A percentile compares a stretch with the other conserved stretches of the same genome.
phyloP scores from a whole-genome alignment of 306 rosid species.

The Astragalus glycyphyllos region DNA sequence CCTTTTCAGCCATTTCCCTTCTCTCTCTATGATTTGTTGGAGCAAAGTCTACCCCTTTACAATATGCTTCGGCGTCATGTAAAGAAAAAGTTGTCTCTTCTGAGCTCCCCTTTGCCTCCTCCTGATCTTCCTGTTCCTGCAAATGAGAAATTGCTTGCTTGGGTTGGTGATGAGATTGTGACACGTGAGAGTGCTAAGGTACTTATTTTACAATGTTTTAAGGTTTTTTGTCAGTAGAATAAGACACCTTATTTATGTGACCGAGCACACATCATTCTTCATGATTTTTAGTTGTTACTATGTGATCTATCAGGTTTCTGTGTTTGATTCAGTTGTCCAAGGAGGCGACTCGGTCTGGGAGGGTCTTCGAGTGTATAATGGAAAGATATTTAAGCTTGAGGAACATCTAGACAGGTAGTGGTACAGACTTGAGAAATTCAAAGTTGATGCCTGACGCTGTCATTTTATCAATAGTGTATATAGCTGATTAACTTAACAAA shows the following conservation, averaged over 20 bases:
- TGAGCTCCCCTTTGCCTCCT: slow-evolving; percentile 64
- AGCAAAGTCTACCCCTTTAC: slow-evolving; percentile 82
- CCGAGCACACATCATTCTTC: slow-evolving; percentile 23
- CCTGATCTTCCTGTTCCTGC: slow-evolving; percentile 85
- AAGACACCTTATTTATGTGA: slow-evolving; percentile 28
- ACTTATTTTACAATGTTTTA: slow-evolving; percentile 24
- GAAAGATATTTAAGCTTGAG: slow-evolving; percentile 83
- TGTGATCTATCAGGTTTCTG: slow-evolving; percentile 67
- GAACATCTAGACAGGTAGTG: slow-evolving; percentile 85
- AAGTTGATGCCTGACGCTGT: slow-evolving; percentile 9
- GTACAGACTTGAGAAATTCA: slow-evolving; percentile 12
- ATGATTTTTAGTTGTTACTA: slow-evolving; percentile 32
- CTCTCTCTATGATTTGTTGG: slow-evolving; percentile 63
- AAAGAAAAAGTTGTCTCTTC: slow-evolving; percentile 55
- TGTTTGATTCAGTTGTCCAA: slow-evolving; percentile 85
- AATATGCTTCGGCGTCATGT: slow-evolving; percentile 68
- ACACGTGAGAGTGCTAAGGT: slow-evolving; percentile 85
- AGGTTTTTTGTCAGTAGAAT: slow-evolving; percentile 19
- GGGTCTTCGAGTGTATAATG: slow-evolving; percentile 76
- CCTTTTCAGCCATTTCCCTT: slow-evolving; percentile 73
- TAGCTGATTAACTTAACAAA: background rate
- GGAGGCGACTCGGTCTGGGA: slow-evolving; percentile 93
- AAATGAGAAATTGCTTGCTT: slow-evolving; percentile 78
- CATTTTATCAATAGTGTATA: slow-evolving; percentile 2
- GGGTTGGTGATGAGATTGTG: slow-evolving; percentile 89